Conservation (phyloP, 179 eudicot genomes). For the Drosera spatulata region DNA sequence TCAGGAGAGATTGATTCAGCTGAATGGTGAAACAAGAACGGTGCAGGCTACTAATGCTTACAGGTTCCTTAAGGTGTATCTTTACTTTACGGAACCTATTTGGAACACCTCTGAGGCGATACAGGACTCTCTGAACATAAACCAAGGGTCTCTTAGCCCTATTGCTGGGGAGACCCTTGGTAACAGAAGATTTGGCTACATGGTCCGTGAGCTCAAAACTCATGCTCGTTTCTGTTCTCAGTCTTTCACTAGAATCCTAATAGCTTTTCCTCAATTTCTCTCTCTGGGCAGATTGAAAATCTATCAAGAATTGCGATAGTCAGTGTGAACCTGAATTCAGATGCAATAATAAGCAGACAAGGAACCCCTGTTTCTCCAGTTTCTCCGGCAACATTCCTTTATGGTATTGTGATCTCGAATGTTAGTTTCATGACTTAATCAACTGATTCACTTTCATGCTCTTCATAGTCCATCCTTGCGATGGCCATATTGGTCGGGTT, state of each 20-base stretch:
- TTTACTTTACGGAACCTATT: slow-evolving; percentile 80
- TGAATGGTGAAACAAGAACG: slow-evolving; percentile 59
- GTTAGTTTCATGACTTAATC: not conserved
- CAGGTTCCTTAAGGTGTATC: slow-evolving; percentile 55
- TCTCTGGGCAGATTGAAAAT: slow-evolving; percentile 39
- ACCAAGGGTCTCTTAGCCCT: slow-evolving; percentile 56
- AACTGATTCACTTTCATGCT: no score
- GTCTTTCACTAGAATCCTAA: no score
- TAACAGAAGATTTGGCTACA: slow-evolving; percentile 71
- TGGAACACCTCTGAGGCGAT: slow-evolving; percentile 66
- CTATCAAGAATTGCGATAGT: slow-evolving; percentile 35
- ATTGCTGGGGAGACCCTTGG: slow-evolving; percentile 42
- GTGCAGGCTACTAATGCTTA: slow-evolving; percentile 64
- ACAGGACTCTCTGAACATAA: slow-evolving; percentile 35
- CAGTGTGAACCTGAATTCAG: slow-evolving; percentile 50
- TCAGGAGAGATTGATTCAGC: slow-evolving; percentile 58
- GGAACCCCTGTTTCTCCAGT: slow-evolving; percentile 70
- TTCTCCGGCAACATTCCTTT: slow-evolving; percentile 75
- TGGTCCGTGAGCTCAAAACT: slow-evolving; percentile 29
- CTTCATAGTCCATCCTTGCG: no score
- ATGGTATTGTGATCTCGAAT: slow-evolving; percentile 37
- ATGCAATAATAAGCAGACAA: slow-evolving; percentile 52
- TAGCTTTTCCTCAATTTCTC: not conserved
- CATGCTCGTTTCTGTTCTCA: not conserved
- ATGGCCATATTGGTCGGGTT: no score